These are phyloP conservation scores for Neurospora sp. DNA, from an alignment of 495 filamentous ascomycete genomes.

Conservation along the genomic window DNA sequence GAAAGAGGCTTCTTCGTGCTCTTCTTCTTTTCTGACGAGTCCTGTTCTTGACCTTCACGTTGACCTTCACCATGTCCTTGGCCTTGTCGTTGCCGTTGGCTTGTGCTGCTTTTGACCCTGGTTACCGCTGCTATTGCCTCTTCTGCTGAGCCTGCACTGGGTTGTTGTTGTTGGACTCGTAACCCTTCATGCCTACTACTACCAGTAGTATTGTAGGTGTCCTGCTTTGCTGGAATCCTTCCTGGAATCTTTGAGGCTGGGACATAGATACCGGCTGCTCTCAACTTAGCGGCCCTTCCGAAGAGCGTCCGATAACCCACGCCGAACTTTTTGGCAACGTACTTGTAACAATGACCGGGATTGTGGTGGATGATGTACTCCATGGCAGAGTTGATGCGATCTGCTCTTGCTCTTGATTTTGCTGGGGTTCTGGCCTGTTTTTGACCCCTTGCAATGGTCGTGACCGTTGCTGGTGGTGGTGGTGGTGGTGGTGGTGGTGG, in stretches of 20 bases:
- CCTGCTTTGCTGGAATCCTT: neutral
- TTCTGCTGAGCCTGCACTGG: neutral
- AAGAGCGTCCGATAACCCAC: neutral
- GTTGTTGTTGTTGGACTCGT: neutral
- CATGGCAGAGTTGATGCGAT: neutral
- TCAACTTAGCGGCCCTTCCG: neutral
- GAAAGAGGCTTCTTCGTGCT: neutral
- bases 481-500: neutral
- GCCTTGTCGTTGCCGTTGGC: neutral
- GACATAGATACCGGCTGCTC: neutral
- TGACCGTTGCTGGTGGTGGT: neutral
- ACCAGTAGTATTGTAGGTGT: neutral
- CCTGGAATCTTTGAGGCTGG: neutral
- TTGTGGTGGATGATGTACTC: neutral
- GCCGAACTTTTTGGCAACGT: neutral
- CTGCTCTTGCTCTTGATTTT: neutral
- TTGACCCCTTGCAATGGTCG: neutral
- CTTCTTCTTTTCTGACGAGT: neutral
- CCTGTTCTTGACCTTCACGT: neutral
- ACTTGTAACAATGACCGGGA: neutral
- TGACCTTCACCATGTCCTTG: neutral
- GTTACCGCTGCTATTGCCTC: neutral
- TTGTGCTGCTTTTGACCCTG: neutral
- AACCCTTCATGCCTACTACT: neutral
- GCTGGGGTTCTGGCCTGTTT: neutral